Percentiles rank a stretch among this genome's conserved stretches.
phyloP scores from a whole-genome alignment of 371 early-diverging fungal species.

The Entomophthora muscae region DNA sequence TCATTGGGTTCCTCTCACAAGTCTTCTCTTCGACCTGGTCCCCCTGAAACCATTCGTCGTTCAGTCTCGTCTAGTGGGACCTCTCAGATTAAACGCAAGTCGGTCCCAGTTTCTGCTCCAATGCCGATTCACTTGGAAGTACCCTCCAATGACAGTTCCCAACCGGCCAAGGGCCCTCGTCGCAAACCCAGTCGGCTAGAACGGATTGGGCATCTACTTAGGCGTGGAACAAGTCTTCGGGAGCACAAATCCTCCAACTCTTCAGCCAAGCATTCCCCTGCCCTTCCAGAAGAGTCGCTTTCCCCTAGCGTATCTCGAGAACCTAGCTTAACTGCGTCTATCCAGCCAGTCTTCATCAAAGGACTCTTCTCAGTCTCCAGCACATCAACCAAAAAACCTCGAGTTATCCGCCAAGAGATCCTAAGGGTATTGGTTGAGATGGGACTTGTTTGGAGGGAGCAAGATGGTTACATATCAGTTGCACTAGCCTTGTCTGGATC shows the following conservation, averaged over 20 bases:
- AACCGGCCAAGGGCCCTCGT: neutral
- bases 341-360: conserved; percentile 48
- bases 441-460: conserved; percentile 42
- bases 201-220: neutral
- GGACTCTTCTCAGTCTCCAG: conserved; percentile 58
- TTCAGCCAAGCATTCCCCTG: neutral
- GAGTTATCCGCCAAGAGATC: conserved; percentile 49
- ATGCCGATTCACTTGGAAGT: no score
- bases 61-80: neutral
- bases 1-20: neutral
- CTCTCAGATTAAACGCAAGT: neutral
- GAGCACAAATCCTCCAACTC: neutral
- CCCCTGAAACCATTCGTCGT: neutral
- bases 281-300: neutral
- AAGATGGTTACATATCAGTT: conserved; percentile 4
- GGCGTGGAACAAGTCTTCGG: neutral
- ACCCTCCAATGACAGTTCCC: neutral
- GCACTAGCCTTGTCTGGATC: neutral
- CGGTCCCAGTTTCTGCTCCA: neutral
- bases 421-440: conserved; percentile 35
- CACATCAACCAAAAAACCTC: conserved; percentile 50
- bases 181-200: conserved; percentile 5
- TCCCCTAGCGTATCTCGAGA: conserved; percentile 10
- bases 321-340: neutral
- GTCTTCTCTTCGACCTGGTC: neutral